Evolutionary conservation across 306 rosid genomes (phyloP).

Genomic region (Prunus dulcis): DNA sequence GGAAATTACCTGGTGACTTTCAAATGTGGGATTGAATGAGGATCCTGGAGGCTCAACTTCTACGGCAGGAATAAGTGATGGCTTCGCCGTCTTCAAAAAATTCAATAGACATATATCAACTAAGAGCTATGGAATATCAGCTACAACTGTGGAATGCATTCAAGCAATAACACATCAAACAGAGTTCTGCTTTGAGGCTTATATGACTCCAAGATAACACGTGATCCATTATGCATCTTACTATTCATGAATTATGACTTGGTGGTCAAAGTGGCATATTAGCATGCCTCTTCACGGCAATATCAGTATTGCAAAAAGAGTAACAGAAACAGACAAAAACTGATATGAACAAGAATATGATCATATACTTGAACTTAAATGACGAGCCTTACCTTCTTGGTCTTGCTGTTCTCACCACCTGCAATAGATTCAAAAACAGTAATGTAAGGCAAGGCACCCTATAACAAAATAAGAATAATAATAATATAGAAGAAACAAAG

Average conservation of each 20-base stretch:
- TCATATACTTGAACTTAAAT: background rate
- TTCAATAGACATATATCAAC: background rate
- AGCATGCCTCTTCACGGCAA: background rate
- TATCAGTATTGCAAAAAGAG: background rate
- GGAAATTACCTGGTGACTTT: constrained; percentile 78
- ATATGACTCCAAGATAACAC: background rate
- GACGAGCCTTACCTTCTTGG: constrained; percentile 50
- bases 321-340: background rate
- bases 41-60: constrained; percentile 95
- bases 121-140: background rate
- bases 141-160: background rate
- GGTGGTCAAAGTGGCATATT: background rate
- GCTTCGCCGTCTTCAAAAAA: constrained; percentile 43
- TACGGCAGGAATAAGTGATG: constrained; percentile 76
- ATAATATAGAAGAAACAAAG: background rate
- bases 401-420: constrained; percentile 42
- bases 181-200: background rate
- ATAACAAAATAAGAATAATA: background rate
- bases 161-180: background rate
- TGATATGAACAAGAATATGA: constrained; percentile 3
- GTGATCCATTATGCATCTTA: too few species aligned
- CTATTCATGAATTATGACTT: background rate
- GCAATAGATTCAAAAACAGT: constrained; percentile 24
- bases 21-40: constrained; percentile 73
- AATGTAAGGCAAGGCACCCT: constrained; percentile 9